Evolutionary conservation across 768 basidiomycete species (phyloP), one percentile per base, ranked within the genome.

Genomic region (Kwoniella sp.): DNA sequence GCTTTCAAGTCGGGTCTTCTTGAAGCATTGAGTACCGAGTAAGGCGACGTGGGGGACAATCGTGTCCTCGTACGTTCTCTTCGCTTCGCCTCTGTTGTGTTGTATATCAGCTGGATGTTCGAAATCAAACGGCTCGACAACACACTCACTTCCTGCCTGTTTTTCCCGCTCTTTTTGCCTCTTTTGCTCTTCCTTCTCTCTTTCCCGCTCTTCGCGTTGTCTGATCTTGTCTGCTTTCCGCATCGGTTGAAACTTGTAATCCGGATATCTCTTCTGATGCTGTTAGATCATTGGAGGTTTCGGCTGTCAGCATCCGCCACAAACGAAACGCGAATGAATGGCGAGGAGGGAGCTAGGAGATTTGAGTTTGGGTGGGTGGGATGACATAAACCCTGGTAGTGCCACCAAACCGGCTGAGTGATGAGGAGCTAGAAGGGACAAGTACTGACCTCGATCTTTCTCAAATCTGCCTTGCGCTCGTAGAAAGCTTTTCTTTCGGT

Each of bases 401-500:
- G n/a, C n/a, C n/a, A n/a, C n/a, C n/a, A n/a, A n/a, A n/a, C n/a
- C n/a, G n/a, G n/a, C n/a, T n/a, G n/a, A n/a, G n/a, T n/a, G n/a
- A n/a, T n/a, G n/a, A 41, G 38, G 38, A 41, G 20, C 38, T 20
- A 20, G 20, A 48, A 4, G 15, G 20, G 55, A 17, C n/a, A n/a
- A n/a, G n/a, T n/a, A 72, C 81, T 67, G 62, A 83, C 82, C 73
- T 82, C 76, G 5, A 61, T 34, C 66, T 82, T 83, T 41, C 66
- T 75, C 26, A 72, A 38, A 37, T 69, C 73, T 11, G 75, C 75
- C 55, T 73, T 64, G 37, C 67, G 37, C 50, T 81, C 81, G 61
- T 82, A 82, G 52, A 67, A 63, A 23, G 67, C 81, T 70, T 83
- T 86, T 63, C 86, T 83, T 0, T 80, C 81, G 0, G 83, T 81